Evolutionary conservation across 805 yeast species (phyloP).

Genomic region (Saccharomycopsis guyanensis): DNA sequence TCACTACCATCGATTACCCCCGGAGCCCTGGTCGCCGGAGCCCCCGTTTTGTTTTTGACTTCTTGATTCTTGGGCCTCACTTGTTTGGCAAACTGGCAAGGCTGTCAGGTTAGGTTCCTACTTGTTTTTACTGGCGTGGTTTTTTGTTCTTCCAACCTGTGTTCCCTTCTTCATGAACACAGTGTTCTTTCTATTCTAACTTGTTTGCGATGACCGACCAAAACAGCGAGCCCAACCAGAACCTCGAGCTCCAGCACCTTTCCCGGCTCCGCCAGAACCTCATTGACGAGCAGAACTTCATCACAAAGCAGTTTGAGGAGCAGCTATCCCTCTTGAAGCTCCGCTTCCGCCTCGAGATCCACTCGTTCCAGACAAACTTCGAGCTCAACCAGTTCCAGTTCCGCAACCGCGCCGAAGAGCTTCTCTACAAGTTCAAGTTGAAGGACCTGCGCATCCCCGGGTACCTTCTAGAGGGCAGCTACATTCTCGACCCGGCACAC

Average conservation of each 20-base stretch:
- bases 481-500: neutral
- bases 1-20: too few species aligned
- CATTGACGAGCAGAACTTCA: constrained; percentile 6
- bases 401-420: constrained; percentile 6
- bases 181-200: too few species aligned
- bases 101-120: too few species aligned
- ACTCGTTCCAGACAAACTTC: constrained; percentile 14
- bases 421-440: constrained; percentile 3
- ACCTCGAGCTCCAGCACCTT: constrained; percentile 10
- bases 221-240: neutral
- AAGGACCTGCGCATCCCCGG: neutral
- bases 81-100: too few species aligned
- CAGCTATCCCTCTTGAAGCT: constrained; percentile 14
- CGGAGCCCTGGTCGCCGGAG: too few species aligned
- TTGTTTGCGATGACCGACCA: neutral
- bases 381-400: constrained; percentile 11
- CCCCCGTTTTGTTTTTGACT: too few species aligned
- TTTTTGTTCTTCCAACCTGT: neutral
- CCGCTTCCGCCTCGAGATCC: constrained; percentile 15
- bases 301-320: constrained; percentile 11
- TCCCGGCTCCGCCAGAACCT: constrained; percentile 9
- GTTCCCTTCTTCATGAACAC: too few species aligned
- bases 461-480: neutral
- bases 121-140: neutral
- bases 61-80: too few species aligned